These are phyloP conservation scores for Backusella macrospora DNA, from an alignment of 192 early-diverging fungal species.

Conservation along the genomic window DNA sequence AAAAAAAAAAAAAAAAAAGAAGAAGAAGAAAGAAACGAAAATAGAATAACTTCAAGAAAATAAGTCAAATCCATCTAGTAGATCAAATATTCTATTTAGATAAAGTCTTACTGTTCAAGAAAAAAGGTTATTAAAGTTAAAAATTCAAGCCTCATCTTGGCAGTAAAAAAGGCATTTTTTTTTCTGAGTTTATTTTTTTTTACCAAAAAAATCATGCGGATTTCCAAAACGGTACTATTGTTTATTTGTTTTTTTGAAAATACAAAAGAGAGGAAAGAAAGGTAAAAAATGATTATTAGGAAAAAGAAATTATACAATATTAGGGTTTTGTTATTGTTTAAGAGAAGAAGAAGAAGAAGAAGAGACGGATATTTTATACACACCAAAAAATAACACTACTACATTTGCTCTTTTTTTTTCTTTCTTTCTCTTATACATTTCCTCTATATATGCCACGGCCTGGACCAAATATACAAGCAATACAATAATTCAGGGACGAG, in stretches of 20 bases:
- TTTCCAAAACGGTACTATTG: neutral
- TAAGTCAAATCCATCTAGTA: too few species aligned
- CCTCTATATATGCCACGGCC: neutral
- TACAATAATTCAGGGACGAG: conserved; percentile 29
- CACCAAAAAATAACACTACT: too few species aligned
- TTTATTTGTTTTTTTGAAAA: conserved; percentile 12
- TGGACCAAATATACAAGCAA: conserved; percentile 30
- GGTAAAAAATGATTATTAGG: neutral
- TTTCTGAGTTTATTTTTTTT: neutral
- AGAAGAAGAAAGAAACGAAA: too few species aligned
- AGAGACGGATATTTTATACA: too few species aligned
- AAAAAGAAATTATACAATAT: neutral
- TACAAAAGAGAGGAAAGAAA: neutral
- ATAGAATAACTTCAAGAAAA: too few species aligned
- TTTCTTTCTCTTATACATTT: neutral
- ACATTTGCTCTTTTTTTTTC: too few species aligned
- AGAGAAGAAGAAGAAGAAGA: too few species aligned
- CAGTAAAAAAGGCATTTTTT: neutral
- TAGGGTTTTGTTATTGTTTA: too few species aligned
- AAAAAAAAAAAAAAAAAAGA: too few species aligned
- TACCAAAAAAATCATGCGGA: conserved; percentile 8
- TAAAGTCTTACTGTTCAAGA: too few species aligned
- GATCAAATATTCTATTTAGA: too few species aligned
- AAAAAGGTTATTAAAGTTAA: too few species aligned
- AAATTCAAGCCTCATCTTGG: neutral